Percentiles rank a stretch among this genome's conserved stretches.
phyloP scores from a whole-genome alignment of 2,329 filamentous ascomycete species.

The Delphinella strobiligena region DNA sequence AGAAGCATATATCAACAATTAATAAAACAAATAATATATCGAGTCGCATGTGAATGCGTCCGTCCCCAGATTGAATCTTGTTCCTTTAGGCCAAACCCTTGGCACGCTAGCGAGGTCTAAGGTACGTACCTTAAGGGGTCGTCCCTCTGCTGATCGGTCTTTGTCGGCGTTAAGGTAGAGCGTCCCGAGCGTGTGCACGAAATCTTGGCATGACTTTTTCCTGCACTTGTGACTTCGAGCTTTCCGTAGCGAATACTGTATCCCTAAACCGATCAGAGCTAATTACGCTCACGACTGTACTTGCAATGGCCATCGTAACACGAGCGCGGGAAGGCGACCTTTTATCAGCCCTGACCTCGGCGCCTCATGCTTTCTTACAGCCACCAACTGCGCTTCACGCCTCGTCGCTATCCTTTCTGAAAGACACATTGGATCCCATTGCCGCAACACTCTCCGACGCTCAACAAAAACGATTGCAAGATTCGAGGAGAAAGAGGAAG shows the following conservation, averaged over 20 bases:
- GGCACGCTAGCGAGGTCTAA: not conserved
- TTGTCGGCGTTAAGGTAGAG: not conserved
- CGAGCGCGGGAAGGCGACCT: not conserved
- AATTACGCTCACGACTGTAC: not conserved
- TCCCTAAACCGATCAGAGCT: not conserved
- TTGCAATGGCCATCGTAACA: not conserved
- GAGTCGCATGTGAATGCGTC: not conserved
- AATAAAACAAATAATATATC: not conserved
- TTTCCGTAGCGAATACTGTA: not conserved
- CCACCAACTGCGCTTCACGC: conserved; percentile 55
- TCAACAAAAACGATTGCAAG: conserved; percentile 56
- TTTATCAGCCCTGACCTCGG: conserved; percentile 10
- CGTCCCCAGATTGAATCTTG: not conserved
- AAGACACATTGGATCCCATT: conserved; percentile 66
- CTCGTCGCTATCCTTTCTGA: conserved; percentile 63
- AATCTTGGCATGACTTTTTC: conserved; percentile 6
- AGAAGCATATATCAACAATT: not conserved
- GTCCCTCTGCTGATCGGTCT: too few relatives aligned
- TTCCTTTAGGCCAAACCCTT: not conserved
- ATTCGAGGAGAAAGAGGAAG: conserved; percentile 66
- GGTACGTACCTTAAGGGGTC: not conserved
- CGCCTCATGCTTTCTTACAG: conserved; percentile 63
- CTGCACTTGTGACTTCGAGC: not conserved
- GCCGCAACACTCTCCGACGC: conserved; percentile 61
- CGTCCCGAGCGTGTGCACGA: too few relatives aligned